These are phyloP conservation scores for Camellia oleifera DNA, from an alignment of 179 eudicot genomes.

Conservation along the genomic window DNA sequence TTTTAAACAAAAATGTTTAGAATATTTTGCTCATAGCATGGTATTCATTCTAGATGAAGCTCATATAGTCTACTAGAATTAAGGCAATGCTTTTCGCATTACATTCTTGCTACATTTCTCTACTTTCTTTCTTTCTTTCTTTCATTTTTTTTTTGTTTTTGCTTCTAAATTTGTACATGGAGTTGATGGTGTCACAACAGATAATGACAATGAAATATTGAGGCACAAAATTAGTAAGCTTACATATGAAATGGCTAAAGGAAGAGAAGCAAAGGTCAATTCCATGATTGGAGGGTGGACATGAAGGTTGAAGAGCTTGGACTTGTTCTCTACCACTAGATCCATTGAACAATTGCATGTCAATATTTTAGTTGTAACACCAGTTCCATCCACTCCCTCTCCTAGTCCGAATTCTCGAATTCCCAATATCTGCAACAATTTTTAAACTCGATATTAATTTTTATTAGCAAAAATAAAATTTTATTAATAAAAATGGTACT, in stretches of 20 bases:
- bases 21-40: no score
- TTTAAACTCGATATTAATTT: background rate
- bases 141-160: no score
- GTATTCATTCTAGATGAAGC: no score
- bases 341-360: conserved; percentile 53
- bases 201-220: background rate
- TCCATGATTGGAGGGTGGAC: conserved; percentile 41
- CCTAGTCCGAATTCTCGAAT: conserved; percentile 50
- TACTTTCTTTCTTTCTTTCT: no score
- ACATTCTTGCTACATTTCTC: no score
- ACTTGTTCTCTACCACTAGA: conserved; percentile 62
- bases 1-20: no score
- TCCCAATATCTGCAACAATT: conserved; percentile 38
- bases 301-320: conserved; percentile 62
- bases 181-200: background rate
- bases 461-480: no score
- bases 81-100: no score
- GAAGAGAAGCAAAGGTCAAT: conserved; percentile 43
- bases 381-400: conserved; percentile 72
- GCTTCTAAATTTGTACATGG: no score
- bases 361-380: conserved; percentile 68
- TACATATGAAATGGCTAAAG: conserved; percentile 54
- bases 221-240: conserved; percentile 11
- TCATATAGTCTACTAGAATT: no score
- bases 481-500: no score